phyloP scores from a whole-genome alignment of 176 grass and related monocot species.

The Cenchrus americanus region DNA sequence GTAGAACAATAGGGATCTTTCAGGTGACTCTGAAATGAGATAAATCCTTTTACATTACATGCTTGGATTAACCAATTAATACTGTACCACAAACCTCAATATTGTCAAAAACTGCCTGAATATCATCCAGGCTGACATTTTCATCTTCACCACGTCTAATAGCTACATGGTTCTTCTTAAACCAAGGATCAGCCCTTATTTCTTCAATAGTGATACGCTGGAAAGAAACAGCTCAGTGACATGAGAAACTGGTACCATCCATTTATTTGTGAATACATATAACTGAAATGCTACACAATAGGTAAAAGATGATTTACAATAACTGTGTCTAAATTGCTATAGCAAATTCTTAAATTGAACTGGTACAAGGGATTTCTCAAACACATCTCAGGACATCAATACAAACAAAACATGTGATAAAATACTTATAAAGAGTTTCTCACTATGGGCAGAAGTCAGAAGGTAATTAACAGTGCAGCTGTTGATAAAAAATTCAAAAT shows the following conservation, averaged over 20 bases:
- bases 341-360: conserved; percentile 3
- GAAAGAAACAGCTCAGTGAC: conserved; percentile 24
- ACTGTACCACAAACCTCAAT: conserved; percentile 71
- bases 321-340: conserved; percentile 9
- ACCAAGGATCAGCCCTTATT: conserved; percentile 82
- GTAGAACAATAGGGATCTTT: conserved; percentile 12
- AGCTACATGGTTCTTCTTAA: conserved; percentile 74
- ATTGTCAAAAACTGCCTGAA: conserved; percentile 89
- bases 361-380: neutral
- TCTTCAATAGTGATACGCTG: conserved; percentile 79
- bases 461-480: conserved; percentile 12
- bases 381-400: conserved; percentile 12
- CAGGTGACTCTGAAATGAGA: neutral
- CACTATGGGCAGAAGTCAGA: neutral
- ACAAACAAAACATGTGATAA: conserved; percentile 5
- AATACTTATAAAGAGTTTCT: neutral
- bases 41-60: conserved; percentile 6
- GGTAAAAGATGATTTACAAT: conserved; percentile 4
- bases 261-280: conserved; percentile 28
- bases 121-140: conserved; percentile 84
- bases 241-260: conserved; percentile 19
- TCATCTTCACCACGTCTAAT: conserved; percentile 62
- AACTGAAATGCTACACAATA: conserved; percentile 19
- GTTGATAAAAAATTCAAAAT: neutral
- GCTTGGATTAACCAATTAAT: neutral